Conservation (phyloP, 345 rosid genomes). For the Hibiscus mutabilis region DNA sequence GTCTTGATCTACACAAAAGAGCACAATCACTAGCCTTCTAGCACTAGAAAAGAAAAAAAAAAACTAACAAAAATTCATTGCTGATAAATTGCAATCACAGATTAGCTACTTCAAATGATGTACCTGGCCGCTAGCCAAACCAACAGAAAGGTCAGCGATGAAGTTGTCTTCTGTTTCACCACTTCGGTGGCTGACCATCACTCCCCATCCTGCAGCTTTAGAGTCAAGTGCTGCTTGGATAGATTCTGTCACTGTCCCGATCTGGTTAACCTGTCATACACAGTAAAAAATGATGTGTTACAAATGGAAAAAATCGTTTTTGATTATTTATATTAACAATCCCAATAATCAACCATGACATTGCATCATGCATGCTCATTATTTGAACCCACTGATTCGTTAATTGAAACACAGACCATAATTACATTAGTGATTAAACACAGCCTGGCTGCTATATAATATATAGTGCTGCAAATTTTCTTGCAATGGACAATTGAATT, state of each 20-base stretch:
- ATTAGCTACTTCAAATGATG: slow-evolving; percentile 9
- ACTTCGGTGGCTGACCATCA: slow-evolving; percentile 97
- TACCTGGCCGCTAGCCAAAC: slow-evolving; percentile 98
- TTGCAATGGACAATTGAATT: background rate
- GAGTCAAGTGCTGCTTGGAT: slow-evolving; percentile 93
- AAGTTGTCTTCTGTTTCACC: slow-evolving; percentile 98
- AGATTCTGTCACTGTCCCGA: slow-evolving; percentile 93
- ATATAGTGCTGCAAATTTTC: background rate
- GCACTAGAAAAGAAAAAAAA: background rate
- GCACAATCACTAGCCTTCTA: slow-evolving; percentile 7
- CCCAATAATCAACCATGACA: background rate
- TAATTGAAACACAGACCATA: background rate
- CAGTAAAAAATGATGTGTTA: background rate
- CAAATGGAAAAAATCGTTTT: background rate
- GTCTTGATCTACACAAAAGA: slow-evolving; percentile 71
- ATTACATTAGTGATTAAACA: background rate
- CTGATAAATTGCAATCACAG: background rate
- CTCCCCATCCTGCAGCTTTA: slow-evolving; percentile 99
- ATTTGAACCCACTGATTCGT: background rate
- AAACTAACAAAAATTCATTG: background rate
- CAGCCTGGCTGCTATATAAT: background rate
- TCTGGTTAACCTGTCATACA: slow-evolving; percentile 80
- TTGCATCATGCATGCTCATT: background rate
- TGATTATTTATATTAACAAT: background rate
- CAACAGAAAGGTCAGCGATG: slow-evolving; percentile 94